These are phyloP conservation scores for Phytophthora lateralis DNA, from an alignment of 352 stramenopile genomes.

Conservation along the genomic window DNA sequence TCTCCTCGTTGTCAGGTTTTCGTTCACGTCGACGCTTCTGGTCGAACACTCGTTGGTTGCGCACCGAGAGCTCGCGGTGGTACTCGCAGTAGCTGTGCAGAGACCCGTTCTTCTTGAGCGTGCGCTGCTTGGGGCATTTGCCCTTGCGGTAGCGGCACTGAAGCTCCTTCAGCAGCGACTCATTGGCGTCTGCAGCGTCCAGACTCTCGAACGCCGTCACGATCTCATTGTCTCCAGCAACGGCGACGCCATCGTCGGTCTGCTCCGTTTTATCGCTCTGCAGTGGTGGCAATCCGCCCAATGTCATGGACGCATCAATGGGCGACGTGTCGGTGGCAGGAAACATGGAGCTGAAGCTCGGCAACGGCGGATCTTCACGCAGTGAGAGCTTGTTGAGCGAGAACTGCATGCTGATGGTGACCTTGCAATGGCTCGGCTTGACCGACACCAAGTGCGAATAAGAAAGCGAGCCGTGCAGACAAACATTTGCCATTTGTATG, in stretches of 20 bases:
- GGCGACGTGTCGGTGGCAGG: conserved; percentile 6
- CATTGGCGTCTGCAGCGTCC: conserved; percentile 6
- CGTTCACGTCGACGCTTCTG: conserved; percentile 43
- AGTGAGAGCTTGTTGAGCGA: conserved; percentile 20
- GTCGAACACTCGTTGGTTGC: conserved; percentile 66
- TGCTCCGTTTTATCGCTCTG: conserved; percentile 4
- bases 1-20: background rate
- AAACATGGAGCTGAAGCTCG: conserved; percentile 29
- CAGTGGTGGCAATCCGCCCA: conserved; percentile 29
- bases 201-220: conserved; percentile 36
- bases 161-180: conserved; percentile 16
- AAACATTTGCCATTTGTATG: conserved; percentile 29
- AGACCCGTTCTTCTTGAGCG: conserved; percentile 67
- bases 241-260: conserved; percentile 2
- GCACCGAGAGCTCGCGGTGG: conserved; percentile 59
- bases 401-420: conserved; percentile 21
- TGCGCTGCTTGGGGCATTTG: conserved; percentile 57
- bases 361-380: conserved; percentile 18
- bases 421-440: background rate
- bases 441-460: conserved; percentile 17
- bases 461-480: conserved; percentile 26
- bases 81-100: conserved; percentile 71
- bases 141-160: conserved; percentile 57
- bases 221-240: conserved; percentile 28
- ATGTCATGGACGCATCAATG: conserved; percentile 30